Evolutionary conservation across 805 yeast genomes (phyloP), one percentile per base, ranked within the genome.

Genomic region (Kuraishia piskuri): DNA sequence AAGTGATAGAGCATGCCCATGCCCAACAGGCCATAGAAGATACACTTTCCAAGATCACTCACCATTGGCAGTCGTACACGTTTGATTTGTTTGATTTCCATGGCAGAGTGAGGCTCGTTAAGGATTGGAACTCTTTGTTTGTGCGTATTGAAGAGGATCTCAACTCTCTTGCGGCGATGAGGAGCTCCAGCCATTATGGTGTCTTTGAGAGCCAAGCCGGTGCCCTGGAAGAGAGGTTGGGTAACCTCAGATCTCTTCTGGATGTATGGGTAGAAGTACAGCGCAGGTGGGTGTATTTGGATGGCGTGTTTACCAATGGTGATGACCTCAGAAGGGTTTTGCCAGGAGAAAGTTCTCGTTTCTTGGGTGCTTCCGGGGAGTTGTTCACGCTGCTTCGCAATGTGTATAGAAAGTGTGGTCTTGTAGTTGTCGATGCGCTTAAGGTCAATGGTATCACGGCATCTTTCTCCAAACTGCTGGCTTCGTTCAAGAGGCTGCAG

Each of bases 221-320:
- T 7, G 72, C 69, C 0, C 73, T 89, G 73, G 90, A 85, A 57
- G 70, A 69, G 0, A 78, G 74, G 53, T 62, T 92, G n/a, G 77
- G 76, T 49, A 59, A 63, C 0, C 59, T 89, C 1, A 75, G 74
- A 47, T 68, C 71, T 1, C 62, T 88, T 1, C 71, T 88, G 36
- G 88, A 83, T 56, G 61, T 67, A 0, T 90, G 96, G 96, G 76
- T 86, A 24, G 96, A 89, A 36, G 87, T 83, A 1, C 98, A 92
- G 65, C 72, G 85, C n/a, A 88, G 85, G 60, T 91, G 96, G 96
- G 79, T 88, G 1, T 90, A 92, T 63, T 71, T 91, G 22, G 84
- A 82, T 57, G 96, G 96, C 1, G 81, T 90, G 0, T 86, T 92
- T 61, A 83, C 80, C 3, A 69, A 74, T 0, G 79, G 77, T 47